phyloP scores from a whole-genome alignment of 148 eudicot species.

The Cornus controversa region DNA sequence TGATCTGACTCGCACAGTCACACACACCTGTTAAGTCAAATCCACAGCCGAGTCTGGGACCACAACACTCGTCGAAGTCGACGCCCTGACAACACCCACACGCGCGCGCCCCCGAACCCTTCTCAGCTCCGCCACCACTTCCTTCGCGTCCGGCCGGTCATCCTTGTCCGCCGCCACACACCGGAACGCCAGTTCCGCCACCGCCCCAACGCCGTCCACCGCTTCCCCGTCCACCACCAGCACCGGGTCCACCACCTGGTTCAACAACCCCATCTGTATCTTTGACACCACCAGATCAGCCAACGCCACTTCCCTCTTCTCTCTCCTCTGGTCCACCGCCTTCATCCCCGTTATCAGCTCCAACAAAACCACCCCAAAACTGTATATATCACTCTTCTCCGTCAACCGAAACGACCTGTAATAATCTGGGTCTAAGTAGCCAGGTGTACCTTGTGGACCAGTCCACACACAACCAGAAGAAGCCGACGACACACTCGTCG shows the following conservation, averaged over 20 bases:
- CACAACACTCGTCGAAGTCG: constrained; percentile 49
- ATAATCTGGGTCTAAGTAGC: constrained; percentile 87
- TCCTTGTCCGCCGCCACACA: constrained; percentile 91
- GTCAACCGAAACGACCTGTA: constrained; percentile 69
- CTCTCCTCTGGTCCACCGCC: constrained; percentile 66
- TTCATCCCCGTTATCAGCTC: constrained; percentile 82
- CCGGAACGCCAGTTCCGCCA: constrained; percentile 83
- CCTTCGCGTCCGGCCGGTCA: constrained; percentile 82
- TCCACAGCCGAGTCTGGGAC: constrained; percentile 38
- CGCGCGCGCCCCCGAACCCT: constrained; percentile 52
- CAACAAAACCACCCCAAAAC: constrained; percentile 79
- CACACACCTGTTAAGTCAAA: neutral
- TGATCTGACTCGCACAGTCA: neutral
- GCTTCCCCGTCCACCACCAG: constrained; percentile 44
- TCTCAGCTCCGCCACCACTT: constrained; percentile 73
- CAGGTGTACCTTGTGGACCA: constrained; percentile 97
- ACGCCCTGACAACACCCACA: constrained; percentile 9
- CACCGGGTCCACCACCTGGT: constrained; percentile 63
- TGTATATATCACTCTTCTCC: constrained; percentile 90
- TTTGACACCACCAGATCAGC: constrained; percentile 59
- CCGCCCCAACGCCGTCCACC: constrained; percentile 59
- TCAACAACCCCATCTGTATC: constrained; percentile 58
- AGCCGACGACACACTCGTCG: constrained; percentile 7
- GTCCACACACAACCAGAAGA: constrained; percentile 81
- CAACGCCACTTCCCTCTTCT: constrained; percentile 59